A percentile compares a stretch with the other conserved stretches of the same genome.
These are phyloP conservation scores for Colletotrichum sp. DNA, from an alignment of 2,329 filamentous ascomycete species.

Conservation along the genomic window DNA sequence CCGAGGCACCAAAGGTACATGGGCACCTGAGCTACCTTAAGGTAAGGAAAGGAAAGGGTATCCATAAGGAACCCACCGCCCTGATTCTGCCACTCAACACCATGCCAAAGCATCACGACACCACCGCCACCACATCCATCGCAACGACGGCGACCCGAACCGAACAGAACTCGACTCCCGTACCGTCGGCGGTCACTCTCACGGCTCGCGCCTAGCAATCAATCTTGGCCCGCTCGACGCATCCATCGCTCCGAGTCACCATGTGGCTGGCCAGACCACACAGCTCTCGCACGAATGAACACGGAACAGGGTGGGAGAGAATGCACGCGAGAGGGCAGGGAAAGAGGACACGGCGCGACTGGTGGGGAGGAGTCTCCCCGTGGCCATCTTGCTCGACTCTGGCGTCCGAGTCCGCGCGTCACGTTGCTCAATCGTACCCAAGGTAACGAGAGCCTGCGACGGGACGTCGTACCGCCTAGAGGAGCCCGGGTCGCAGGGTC, in stretches of 20 bases:
- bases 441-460: not conserved
- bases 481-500: not conserved
- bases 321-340: not conserved
- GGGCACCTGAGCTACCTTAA: too few species aligned
- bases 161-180: not conserved
- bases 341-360: not conserved
- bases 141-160: too few species aligned
- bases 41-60: too few species aligned
- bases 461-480: not conserved
- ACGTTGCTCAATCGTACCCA: not conserved
- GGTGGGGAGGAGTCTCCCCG: not conserved
- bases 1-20: too few species aligned
- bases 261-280: not conserved
- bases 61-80: not conserved
- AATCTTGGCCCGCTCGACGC: not conserved
- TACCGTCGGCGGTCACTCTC: not conserved
- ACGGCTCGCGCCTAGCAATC: not conserved
- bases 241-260: not conserved
- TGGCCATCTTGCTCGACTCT: not conserved
- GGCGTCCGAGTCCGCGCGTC: not conserved
- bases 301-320: not conserved
- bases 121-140: not conserved
- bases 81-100: not conserved
- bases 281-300: not conserved
- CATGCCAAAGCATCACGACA: not conserved